A percentile compares a stretch with the other conserved stretches of the same genome.
Conservation (phyloP, 2,329 filamentous ascomycete species). For the Paraphoma sp. region DNA sequence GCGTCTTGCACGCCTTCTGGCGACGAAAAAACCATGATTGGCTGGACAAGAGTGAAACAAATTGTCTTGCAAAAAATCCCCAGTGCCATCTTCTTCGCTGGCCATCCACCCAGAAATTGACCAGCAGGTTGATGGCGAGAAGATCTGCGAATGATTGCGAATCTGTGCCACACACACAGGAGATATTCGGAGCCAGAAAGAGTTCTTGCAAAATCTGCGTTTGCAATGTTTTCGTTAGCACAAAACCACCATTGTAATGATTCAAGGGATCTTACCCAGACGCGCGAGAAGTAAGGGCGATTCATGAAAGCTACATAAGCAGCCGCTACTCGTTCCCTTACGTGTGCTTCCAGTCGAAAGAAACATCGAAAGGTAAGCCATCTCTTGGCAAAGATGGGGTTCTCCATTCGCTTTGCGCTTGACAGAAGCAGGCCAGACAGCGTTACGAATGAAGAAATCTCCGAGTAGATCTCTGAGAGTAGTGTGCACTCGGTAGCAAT, state of each 20-base stretch:
- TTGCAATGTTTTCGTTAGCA: not conserved
- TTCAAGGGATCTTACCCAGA: not conserved
- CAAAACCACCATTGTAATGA: not conserved
- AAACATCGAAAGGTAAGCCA: not conserved
- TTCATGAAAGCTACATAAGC: not conserved
- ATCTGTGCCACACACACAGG: not conserved
- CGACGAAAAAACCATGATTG: not conserved
- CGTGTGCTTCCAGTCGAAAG: not conserved
- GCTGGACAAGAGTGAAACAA: too few relatives aligned
- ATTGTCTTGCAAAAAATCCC: too few relatives aligned
- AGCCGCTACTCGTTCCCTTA: not conserved
- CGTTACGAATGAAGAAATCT: too few relatives aligned
- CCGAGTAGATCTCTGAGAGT: not conserved
- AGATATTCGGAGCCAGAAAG: not conserved
- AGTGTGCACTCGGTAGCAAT: not conserved
- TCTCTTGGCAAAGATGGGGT: not conserved
- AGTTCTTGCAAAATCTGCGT: slow-evolving; percentile 2
- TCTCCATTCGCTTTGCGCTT: not conserved
- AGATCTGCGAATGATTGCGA: not conserved
- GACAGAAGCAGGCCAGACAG: too few relatives aligned
- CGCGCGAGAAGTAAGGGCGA: slow-evolving; percentile 1
- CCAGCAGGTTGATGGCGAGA: not conserved
- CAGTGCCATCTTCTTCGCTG: too few relatives aligned
- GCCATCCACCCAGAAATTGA: not conserved
- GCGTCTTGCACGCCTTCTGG: not conserved